Evolutionary conservation across 73 alveolate species (phyloP).

Genomic region (Uronychia binucleata): DNA sequence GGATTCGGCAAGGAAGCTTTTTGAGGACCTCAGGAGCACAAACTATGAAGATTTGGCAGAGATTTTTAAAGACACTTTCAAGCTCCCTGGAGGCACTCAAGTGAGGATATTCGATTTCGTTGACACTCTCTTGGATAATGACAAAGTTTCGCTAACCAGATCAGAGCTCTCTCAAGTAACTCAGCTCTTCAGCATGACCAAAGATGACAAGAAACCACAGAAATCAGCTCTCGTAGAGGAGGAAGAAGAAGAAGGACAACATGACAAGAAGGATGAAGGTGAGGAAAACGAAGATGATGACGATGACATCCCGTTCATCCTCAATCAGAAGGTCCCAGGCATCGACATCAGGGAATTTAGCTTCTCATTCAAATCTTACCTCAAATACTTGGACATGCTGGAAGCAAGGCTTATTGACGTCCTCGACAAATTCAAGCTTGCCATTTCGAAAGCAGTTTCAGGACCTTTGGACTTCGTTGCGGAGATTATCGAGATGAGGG

Average conservation of each 20-base stretch:
- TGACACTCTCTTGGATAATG: neutral
- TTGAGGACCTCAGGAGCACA: slow-evolving; percentile 52
- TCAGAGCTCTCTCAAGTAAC: neutral
- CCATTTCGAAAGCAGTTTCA: slow-evolving; percentile 1
- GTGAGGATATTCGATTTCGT: neutral
- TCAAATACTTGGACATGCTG: slow-evolving; percentile 19
- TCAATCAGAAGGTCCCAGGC: neutral
- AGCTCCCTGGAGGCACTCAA: neutral
- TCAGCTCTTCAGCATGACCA: neutral
- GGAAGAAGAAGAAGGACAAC: neutral
- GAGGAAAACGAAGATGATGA: neutral
- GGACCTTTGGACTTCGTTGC: neutral
- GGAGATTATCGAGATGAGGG: slow-evolving; percentile 14
- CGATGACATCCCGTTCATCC: neutral
- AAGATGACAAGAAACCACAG: neutral
- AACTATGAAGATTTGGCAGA: slow-evolving; percentile 36
- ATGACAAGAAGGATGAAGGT: neutral
- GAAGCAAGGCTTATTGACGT: slow-evolving; percentile 28
- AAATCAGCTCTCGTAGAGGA: neutral
- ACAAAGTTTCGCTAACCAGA: neutral
- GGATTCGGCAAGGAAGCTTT: slow-evolving; percentile 40
- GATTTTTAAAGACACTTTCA: slow-evolving; percentile 16
- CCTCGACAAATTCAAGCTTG: slow-evolving; percentile 8
- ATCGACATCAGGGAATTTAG: slow-evolving; percentile 31
- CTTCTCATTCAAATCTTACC: slow-evolving; percentile 23